A percentile compares a stretch with the other conserved stretches of the same genome.
Evolutionary conservation across 1,139 yeast genomes (phyloP).

Genomic region (Pneumocystis jirovecii): DNA sequence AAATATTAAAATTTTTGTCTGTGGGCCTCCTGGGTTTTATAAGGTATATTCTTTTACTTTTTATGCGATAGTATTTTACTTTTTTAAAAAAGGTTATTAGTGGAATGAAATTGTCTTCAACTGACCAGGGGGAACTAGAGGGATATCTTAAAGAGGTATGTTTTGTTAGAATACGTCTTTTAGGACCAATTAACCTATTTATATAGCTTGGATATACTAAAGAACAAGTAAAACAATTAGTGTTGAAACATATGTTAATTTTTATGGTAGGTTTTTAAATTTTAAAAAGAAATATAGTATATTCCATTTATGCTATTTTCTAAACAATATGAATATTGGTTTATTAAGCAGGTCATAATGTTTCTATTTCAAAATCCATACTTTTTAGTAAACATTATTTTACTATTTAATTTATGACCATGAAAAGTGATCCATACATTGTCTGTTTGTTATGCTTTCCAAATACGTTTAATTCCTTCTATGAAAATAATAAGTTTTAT

Average conservation of each 20-base stretch:
- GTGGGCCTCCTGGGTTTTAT: conserved; percentile 69
- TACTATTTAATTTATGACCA: neutral
- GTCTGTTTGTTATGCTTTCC: conserved; percentile 25
- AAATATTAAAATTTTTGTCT: conserved; percentile 59
- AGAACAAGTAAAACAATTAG: neutral
- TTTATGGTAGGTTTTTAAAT: neutral
- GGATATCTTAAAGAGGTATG: conserved; percentile 85
- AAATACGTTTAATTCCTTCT: conserved; percentile 27
- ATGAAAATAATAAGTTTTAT: neutral
- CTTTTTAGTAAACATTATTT: neutral
- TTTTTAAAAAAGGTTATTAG: conserved; percentile 61
- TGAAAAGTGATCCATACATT: neutral
- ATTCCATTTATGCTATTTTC: neutral
- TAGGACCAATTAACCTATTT: conserved; percentile 35
- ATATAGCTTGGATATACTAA: neutral
- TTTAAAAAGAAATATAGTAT: neutral
- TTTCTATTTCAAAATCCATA: neutral
- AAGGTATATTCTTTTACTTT: neutral
- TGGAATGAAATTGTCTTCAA: conserved; percentile 70
- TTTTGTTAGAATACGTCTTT: conserved; percentile 72
- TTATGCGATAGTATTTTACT: neutral
- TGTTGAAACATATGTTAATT: neutral
- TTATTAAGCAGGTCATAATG: neutral
- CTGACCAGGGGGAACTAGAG: conserved; percentile 86
- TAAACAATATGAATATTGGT: neutral